Base-by-base conservation (phyloP, 1,284 basidiomycete species). In the Phylloporus sp. region DNA sequence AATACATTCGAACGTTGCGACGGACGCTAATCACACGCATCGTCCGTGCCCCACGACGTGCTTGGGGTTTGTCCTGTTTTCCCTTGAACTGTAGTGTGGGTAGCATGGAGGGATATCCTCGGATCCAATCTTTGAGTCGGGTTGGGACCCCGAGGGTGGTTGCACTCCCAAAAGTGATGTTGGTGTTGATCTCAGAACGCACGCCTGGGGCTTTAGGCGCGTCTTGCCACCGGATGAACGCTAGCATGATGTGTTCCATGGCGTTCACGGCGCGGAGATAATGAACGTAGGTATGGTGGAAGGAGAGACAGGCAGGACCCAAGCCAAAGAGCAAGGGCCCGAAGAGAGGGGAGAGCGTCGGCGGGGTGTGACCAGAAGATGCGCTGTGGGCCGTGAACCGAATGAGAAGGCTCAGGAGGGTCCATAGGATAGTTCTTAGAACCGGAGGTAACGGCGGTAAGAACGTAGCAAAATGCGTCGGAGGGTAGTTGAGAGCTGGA, bases 311-410 rank as follows among this genome's bases (percentile, higher is more conserved):
- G 52, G 86, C 83, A 24, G 82, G 80, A 18, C 85, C 89, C 61
- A 95, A 83, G 46, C 93, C 93, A 69, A 97, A 96, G 47, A 98
- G 77, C 29, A 93, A 82, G 8, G 91, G 93, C 0, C 91, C 92
- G 76, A 96, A 96, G n/a, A 95, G 84, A n/a, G 93, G 88, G 1
- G 93, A 91, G 40, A 96, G 82, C 3, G 91, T 88, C 32, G 92
- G 90, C 2, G 93, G 93, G 0, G 93, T 95, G 66, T 95, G 90
- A 11, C 93, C 93, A 15, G 93, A 95, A 18, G 81, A 86, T 22
- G 86, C 85, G 66, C 91, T 91, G 73, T 96, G 88, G 0, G 94
- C 91, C 0, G 91, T 87, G 62, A 97, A 86, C 24, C 92, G 88
- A 4, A 89, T 85, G 40, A 96, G 81, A 32, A 98, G 85, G 26